phyloP scores from a whole-genome alignment of 805 yeast species.

The Pichia thaimueangensis region DNA sequence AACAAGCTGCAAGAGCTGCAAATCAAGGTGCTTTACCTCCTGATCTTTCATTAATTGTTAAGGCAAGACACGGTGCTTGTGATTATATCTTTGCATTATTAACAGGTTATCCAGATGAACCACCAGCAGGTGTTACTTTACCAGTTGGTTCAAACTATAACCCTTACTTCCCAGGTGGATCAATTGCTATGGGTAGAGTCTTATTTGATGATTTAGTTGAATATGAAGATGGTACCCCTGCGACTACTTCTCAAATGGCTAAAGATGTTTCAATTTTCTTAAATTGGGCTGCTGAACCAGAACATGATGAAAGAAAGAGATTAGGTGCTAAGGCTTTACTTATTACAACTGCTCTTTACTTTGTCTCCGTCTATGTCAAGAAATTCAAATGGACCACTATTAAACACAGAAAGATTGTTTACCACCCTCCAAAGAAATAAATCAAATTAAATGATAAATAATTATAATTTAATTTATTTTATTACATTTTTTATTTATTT shows the following conservation, averaged over 20 bases:
- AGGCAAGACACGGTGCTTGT: slow-evolving; percentile 98
- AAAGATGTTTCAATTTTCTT: slow-evolving; percentile 94
- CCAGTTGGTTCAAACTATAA: slow-evolving; percentile 96
- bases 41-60: slow-evolving; percentile 91
- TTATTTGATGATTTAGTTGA: slow-evolving; percentile 96
- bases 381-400: slow-evolving; percentile 97
- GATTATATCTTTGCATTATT: slow-evolving; percentile 92
- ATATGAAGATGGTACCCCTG: slow-evolving; percentile 98
- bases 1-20: slow-evolving; percentile 99
- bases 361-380: slow-evolving; percentile 85
- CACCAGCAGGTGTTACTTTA: slow-evolving; percentile 93
- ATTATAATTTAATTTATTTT: no score
- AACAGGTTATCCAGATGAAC: slow-evolving; percentile 98
- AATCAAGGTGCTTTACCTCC: slow-evolving; percentile 99
- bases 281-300: slow-evolving; percentile 98
- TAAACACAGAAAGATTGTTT: slow-evolving; percentile 90
- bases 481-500: no score
- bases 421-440: slow-evolving; percentile 82
- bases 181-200: slow-evolving; percentile 99
- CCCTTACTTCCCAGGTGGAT: slow-evolving; percentile 99
- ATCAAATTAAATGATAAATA: no score
- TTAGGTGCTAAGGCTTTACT: slow-evolving; percentile 90
- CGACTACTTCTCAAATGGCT: slow-evolving; percentile 98
- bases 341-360: slow-evolving; percentile 70
- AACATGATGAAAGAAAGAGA: slow-evolving; percentile 96